A percentile compares a stretch with the other conserved stretches of the same genome.
Conservation (phyloP, 2,329 filamentous ascomycete species). For the Colletotrichum incanum region DNA sequence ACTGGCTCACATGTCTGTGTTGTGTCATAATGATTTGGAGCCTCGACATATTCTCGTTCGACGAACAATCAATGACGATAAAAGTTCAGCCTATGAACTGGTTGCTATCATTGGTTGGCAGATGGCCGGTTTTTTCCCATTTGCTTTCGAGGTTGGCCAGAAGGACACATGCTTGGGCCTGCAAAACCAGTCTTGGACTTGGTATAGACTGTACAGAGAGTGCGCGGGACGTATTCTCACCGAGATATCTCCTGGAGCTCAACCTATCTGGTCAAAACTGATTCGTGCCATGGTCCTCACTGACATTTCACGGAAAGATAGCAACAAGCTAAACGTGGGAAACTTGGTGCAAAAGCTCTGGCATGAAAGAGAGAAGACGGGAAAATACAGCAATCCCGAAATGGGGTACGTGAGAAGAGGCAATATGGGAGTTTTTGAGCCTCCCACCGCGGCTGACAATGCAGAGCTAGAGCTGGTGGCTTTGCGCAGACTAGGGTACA, state of each 20-base stretch:
- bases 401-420: background rate
- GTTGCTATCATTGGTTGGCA: conserved; percentile 26
- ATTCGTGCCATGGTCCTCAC: conserved; percentile 4
- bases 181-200: conserved; percentile 13
- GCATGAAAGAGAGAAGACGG: background rate
- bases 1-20: background rate
- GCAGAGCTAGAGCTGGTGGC: background rate
- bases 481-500: background rate
- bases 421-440: too few relatives aligned
- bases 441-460: background rate
- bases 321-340: background rate
- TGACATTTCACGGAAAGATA: background rate
- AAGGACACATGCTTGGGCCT: conserved; percentile 17
- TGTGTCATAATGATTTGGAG: conserved; percentile 37
- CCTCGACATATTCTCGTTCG: conserved; percentile 24
- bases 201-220: conserved; percentile 24
- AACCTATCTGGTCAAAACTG: background rate
- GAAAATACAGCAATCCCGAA: background rate
- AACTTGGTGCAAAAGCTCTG: conserved; percentile 4
- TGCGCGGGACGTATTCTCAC: background rate
- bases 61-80: background rate
- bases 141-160: conserved; percentile 7
- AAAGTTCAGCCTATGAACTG: background rate
- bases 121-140: conserved; percentile 19
- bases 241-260: background rate